Evolutionary conservation across 306 rosid species (phyloP), one percentile per base, ranked within the genome.

Genomic region (Vachellia pachyceras): DNA sequence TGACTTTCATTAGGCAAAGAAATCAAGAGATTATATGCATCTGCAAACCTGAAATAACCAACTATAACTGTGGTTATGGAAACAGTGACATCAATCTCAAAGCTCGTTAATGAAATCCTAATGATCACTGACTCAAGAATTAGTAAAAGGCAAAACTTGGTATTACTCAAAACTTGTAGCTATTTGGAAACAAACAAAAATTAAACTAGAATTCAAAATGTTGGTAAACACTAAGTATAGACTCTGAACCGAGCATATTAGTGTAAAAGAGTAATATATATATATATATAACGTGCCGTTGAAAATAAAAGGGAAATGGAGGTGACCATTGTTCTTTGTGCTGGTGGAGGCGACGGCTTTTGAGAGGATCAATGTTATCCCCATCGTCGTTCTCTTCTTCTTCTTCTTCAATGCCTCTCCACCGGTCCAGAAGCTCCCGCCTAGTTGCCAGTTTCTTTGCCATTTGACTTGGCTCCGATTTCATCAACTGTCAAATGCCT

Each of bases 291-390:
- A 52, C 18, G 23, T 37, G 47, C 72, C 14, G 42, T 67, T n/a
- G n/a, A 1, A 33, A 22, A 10, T 12, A 61, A 17, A 36, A 25
- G 35, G 50, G 33, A 33, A 55, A 2, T 14, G 42, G 17, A 3
- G 10, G 54, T 20, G 80, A 94, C 97, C 98, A 94, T 85, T 89
- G 84, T 72, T 94, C 96, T 87, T 94, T 94, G 63, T 40, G 82
- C 72, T 75, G 88, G 82, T 90, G 94, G 72, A 92, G 87, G 78
- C 83, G 88, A 78, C 79, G 86, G 18, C 60, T 82, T 69, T 77
- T 76, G 3, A 87, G 81, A 58, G 88, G 77, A 83, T 87, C 87
- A 80, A 58, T 46, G 60, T 47, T 54, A 73, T 85, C 89, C 58
- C 79, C 85, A 69, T 66, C 88, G 12, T 86, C 84, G 64, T 89